Evolutionary conservation across 352 stramenopile genomes (phyloP).

Genomic region (Pythium pyrilobum): DNA sequence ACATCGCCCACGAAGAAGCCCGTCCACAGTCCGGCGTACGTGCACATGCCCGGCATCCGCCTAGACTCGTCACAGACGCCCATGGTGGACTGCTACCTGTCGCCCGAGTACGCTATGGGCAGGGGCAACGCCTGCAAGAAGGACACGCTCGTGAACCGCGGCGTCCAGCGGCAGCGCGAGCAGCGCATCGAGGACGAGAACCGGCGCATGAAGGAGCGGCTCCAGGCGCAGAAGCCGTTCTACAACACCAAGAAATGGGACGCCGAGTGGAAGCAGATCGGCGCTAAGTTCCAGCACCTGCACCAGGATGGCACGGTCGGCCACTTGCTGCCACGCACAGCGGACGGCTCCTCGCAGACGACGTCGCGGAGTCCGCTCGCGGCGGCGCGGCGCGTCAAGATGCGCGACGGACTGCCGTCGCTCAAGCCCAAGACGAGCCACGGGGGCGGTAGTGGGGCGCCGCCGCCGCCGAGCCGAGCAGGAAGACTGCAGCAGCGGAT

Average conservation of each 20-base stretch:
- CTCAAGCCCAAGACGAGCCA: constrained; percentile 10
- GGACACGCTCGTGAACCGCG: constrained; percentile 49
- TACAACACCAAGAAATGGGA: constrained; percentile 79
- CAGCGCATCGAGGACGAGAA: constrained; percentile 64
- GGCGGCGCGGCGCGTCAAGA: constrained; percentile 5
- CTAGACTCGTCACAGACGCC: constrained; percentile 61
- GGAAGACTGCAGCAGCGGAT: constrained; percentile 9
- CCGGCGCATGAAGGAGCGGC: constrained; percentile 41
- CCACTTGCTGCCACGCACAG: constrained; percentile 41
- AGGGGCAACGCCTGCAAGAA: constrained; percentile 71
- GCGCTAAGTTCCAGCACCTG: constrained; percentile 53
- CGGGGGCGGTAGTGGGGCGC: not conserved
- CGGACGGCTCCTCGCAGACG: constrained; percentile 4
- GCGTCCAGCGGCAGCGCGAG: constrained; percentile 45
- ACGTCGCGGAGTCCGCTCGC: constrained; percentile 5
- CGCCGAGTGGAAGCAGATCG: constrained; percentile 54
- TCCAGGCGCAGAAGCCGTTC: constrained; percentile 50
- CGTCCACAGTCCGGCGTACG: constrained; percentile 40
- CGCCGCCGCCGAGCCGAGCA: constrained; percentile 10
- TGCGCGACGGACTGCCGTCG: constrained; percentile 9
- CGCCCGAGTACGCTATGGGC: constrained; percentile 48
- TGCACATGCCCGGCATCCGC: constrained; percentile 66
- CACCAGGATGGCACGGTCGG: constrained; percentile 63
- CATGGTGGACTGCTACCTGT: constrained; percentile 72
- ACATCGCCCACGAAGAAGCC: constrained; percentile 23